Evolutionary conservation across 352 stramenopile genomes (phyloP), one percentile per base, ranked within the genome.

Genomic region (Phytophthora multivora): DNA sequence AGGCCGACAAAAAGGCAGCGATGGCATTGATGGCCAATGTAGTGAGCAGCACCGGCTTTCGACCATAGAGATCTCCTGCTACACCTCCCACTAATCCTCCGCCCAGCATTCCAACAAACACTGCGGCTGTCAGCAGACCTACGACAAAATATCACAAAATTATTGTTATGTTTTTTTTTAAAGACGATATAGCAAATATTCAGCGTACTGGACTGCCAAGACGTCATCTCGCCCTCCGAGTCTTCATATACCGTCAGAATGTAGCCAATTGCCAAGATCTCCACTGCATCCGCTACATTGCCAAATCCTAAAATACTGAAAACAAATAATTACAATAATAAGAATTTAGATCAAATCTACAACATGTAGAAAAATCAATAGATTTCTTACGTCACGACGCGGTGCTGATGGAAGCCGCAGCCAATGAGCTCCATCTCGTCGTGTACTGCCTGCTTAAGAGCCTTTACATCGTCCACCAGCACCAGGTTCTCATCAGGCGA

Each of bases 211-310:
- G 80, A 89, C 53, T 93, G 64, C 81, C 75, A 93, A n/a, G 81
- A 60, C 1, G 81, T 86, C 55, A 93, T 85, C 10, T 60, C 68
- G 8, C 79, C 78, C 46, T 91, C 80, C 0, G 71, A 73, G 35
- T 89, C 75, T 66, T 89, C 81, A 49, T 90, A 90, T 0, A 89
- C 79, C 0, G 77, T 87, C 33, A 97, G 54, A 39, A 97, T 96
- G 63, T 96, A 97, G 10, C 90, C 89, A 43, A 97, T 95, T 36
- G 84, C 86, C 13, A 97, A 75, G 59, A 97, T 93, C 70, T 97
- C 90, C 13, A 97, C 89, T 2, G 90, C 90, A 63, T 97, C 90
- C 0, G 88, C 87, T 2, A 94, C 89, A 69, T 97, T 97, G 16
- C 83, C 90, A 41, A 89, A 79, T 0, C 85, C 85, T 41, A 93